phyloP scores from a whole-genome alignment of 495 filamentous ascomycete species.

The Aspergillus egyptiacus region DNA sequence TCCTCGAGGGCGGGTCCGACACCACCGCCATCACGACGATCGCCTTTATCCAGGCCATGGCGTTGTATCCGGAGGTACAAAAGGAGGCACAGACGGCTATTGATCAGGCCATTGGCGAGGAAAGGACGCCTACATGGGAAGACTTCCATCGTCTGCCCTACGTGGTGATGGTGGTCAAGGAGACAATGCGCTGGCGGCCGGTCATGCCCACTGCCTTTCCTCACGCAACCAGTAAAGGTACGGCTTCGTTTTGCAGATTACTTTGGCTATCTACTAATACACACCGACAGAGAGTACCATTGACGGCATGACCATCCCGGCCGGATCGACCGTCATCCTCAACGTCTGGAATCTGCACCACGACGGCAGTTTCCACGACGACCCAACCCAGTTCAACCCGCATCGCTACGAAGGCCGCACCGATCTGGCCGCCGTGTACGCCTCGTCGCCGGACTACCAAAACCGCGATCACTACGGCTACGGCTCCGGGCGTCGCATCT shows the following conservation, averaged over 20 bases:
- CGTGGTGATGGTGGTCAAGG: constrained; percentile 7
- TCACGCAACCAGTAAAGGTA: background rate
- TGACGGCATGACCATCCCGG: constrained; percentile 28
- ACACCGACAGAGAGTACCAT: background rate
- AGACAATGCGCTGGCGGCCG: constrained; percentile 1
- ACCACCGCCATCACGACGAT: constrained; percentile 27
- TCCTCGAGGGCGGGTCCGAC: constrained; percentile 44
- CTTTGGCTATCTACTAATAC: background rate
- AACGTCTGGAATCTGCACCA: constrained; percentile 32
- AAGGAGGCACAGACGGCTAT: constrained; percentile 3
- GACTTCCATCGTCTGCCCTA: constrained; percentile 5
- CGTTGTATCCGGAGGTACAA: background rate
- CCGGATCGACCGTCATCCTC: constrained; percentile 26
- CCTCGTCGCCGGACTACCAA: constrained; percentile 20
- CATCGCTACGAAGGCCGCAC: constrained; percentile 35
- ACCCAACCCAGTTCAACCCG: constrained; percentile 50
- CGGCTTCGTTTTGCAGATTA: background rate
- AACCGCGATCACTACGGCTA: constrained; percentile 28
- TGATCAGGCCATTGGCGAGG: background rate
- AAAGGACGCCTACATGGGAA: background rate
- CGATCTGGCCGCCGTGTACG: constrained; percentile 19
- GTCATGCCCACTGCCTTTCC: background rate
- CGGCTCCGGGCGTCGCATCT: constrained; percentile 28
- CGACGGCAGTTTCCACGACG: constrained; percentile 18
- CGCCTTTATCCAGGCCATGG: constrained; percentile 2